These are phyloP conservation scores for Eutrema yunnanense DNA, from an alignment of 345 rosid species.

Conservation along the genomic window DNA sequence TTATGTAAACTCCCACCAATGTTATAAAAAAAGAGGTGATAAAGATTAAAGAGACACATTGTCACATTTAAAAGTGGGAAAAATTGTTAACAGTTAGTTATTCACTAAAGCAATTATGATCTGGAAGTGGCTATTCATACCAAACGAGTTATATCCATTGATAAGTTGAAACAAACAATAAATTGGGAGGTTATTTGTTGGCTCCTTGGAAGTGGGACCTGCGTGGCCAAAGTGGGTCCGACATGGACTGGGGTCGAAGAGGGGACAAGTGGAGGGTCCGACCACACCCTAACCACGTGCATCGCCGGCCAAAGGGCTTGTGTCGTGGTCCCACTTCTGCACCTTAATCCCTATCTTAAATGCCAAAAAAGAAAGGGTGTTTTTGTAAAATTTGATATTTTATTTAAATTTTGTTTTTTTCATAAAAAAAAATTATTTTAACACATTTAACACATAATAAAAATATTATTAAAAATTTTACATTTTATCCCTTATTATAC, in stretches of 20 bases:
- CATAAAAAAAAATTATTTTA: no score
- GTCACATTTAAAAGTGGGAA: conserved; percentile 10
- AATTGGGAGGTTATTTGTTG: conserved; percentile 7
- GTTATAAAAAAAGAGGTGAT: not conserved
- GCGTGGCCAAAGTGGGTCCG: conserved; percentile 28
- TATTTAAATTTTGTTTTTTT: no score
- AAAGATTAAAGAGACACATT: not conserved
- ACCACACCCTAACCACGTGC: conserved; percentile 47
- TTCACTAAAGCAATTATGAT: no score
- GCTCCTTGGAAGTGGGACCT: conserved; percentile 13
- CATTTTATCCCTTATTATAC: no score
- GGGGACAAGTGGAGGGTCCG: conserved; percentile 37
- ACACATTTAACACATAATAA: no score
- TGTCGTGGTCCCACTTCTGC: conserved; percentile 35
- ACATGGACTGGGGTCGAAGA: conserved; percentile 7
- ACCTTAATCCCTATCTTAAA: conserved; percentile 17
- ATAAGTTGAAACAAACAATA: conserved; percentile 1
- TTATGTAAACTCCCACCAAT: not conserved
- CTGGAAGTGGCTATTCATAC: no score
- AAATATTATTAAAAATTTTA: no score
- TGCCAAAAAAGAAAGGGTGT: not conserved
- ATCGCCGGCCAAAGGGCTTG: conserved; percentile 34
- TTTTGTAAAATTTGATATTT: no score
- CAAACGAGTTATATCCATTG: no score
- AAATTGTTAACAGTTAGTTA: not conserved